These are phyloP conservation scores for Penicillium vulpinum DNA, from an alignment of 2,329 filamentous ascomycete genomes.

Conservation along the genomic window DNA sequence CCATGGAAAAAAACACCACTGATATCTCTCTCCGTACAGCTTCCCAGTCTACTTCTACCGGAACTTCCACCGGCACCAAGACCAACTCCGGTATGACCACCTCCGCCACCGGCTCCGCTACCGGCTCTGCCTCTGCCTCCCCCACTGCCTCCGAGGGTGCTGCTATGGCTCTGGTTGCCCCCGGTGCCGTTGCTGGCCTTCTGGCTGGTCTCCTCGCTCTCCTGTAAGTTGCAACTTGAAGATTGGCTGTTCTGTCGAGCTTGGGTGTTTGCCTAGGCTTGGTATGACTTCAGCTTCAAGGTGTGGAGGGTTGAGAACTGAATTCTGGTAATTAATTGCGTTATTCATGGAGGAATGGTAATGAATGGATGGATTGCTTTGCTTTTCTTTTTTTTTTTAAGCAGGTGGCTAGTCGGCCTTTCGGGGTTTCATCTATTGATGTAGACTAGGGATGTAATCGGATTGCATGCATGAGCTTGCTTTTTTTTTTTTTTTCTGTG, in stretches of 20 bases:
- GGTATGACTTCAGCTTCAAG: neutral
- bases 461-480: conserved; percentile 1
- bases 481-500: conserved; percentile 1
- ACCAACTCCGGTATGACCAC: conserved; percentile 10
- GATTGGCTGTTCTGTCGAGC: neutral
- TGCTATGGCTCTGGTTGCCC: conserved; percentile 16
- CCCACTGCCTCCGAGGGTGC: conserved; percentile 9
- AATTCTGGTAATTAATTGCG: neutral
- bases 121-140: conserved; percentile 3
- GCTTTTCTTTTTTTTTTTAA: neutral
- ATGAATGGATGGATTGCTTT: conserved; percentile 2
- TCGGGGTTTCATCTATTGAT: conserved; percentile 1
- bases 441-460: conserved; percentile 1
- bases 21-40: conserved; percentile 6
- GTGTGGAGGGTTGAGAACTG: neutral
- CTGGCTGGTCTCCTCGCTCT: conserved; percentile 24
- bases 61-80: conserved; percentile 11
- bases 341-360: neutral
- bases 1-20: neutral
- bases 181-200: conserved; percentile 21
- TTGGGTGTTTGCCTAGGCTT: neutral
- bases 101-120: conserved; percentile 4
- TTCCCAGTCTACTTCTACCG: conserved; percentile 10
- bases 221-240: conserved; percentile 11
- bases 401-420: neutral